Evolutionary conservation across 1,284 basidiomycete genomes (phyloP).

Genomic region (Coniferiporia sulphurascens): DNA sequence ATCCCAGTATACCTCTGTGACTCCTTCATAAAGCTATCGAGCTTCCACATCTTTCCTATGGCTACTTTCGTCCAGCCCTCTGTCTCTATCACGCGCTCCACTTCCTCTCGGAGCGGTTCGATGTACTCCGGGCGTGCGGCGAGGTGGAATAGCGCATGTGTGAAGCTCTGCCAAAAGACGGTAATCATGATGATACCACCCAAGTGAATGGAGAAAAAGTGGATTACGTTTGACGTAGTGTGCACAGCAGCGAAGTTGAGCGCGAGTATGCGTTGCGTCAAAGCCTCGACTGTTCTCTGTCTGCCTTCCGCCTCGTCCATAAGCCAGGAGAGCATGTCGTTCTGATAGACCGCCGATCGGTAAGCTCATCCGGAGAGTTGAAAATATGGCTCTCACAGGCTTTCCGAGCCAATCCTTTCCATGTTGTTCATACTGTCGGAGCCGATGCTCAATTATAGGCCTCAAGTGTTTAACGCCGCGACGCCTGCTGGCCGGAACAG

Average conservation of each 20-base stretch:
- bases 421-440: conserved; percentile 26
- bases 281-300: conserved; percentile 26
- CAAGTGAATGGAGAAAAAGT: too few relatives aligned
- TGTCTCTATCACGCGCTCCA: conserved; percentile 30
- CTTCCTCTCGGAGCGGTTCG: conserved; percentile 40
- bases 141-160: conserved; percentile 37
- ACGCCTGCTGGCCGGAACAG: conserved; percentile 13
- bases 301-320: conserved; percentile 32
- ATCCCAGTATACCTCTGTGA: conserved; percentile 34
- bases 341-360: conserved; percentile 22
- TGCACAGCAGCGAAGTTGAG: conserved; percentile 38
- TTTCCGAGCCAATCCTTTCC: conserved; percentile 34
- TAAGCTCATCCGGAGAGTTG: background rate
- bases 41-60: conserved; percentile 38
- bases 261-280: conserved; percentile 30
- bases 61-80: conserved; percentile 43
- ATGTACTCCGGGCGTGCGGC: conserved; percentile 38
- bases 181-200: background rate
- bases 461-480: conserved; percentile 27
- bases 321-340: conserved; percentile 40
- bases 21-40: conserved; percentile 50
- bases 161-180: conserved; percentile 29
- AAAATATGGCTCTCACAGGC: conserved; percentile 28
- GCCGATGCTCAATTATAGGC: conserved; percentile 36
- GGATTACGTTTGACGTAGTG: conserved; percentile 26